Evolutionary conservation across 2,329 filamentous ascomycete species (phyloP).

Genomic region (Herpotrichia juniperi): DNA sequence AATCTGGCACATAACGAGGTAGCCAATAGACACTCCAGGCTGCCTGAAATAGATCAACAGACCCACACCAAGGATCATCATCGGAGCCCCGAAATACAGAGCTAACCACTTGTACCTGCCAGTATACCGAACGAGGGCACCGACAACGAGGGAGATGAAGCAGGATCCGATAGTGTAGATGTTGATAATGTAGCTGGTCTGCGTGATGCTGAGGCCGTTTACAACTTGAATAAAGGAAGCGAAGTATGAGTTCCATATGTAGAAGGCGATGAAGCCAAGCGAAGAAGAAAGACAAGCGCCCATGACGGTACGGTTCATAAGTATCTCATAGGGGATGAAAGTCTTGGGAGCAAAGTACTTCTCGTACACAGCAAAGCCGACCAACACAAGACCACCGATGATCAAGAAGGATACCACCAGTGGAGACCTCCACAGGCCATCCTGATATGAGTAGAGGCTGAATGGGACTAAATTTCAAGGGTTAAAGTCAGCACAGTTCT

Average conservation of each 20-base stretch:
- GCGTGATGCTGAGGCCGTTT: conserved; percentile 30
- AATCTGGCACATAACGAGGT: conserved; percentile 44
- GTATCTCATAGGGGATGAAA: conserved; percentile 53
- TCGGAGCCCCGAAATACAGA: conserved; percentile 30
- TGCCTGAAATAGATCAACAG: conserved; percentile 42
- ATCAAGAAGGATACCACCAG: conserved; percentile 48
- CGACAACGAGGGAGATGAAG: conserved; percentile 27
- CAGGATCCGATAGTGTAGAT: conserved; percentile 41
- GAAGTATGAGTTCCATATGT: conserved; percentile 48
- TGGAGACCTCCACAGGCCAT: conserved; percentile 35
- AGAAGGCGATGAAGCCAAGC: conserved; percentile 31
- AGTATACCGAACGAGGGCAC: conserved; percentile 26
- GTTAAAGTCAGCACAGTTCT: too few relatives aligned
- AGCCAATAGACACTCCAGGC: conserved; percentile 35
- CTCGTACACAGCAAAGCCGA: conserved; percentile 48
- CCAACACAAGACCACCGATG: conserved; percentile 40
- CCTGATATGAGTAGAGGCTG: conserved; percentile 53
- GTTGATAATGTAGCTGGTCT: conserved; percentile 43
- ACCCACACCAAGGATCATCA: conserved; percentile 34
- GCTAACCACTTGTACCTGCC: conserved; percentile 29
- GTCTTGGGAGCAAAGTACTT: conserved; percentile 44
- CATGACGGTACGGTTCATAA: conserved; percentile 57
- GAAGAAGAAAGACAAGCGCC: conserved; percentile 59
- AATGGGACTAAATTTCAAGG: too few relatives aligned
- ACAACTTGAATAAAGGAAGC: conserved; percentile 49